Evolutionary conservation across 2,329 filamentous ascomycete species (phyloP).

Genomic region (Fusarium sp.): DNA sequence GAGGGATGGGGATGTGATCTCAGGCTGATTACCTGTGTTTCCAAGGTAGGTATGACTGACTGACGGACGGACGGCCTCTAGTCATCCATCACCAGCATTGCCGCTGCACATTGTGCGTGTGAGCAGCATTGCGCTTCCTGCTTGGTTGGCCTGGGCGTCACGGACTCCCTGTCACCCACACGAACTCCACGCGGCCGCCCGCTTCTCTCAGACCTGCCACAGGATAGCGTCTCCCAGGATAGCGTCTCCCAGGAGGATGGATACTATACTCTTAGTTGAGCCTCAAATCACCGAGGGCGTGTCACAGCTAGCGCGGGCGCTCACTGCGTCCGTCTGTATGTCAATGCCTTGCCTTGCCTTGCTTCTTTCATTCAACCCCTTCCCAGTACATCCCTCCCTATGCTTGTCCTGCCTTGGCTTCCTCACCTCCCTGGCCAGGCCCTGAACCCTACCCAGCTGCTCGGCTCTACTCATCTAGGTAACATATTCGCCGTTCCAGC

Average conservation of each 20-base stretch:
- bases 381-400: neutral
- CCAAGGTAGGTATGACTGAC: neutral
- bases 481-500: constrained; percentile 11
- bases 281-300: constrained; percentile 33
- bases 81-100: neutral
- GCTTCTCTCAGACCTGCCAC: neutral
- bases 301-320: constrained; percentile 16
- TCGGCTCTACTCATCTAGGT: constrained; percentile 19
- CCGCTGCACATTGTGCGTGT: neutral
- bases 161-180: neutral
- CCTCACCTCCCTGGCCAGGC: neutral
- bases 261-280: constrained; percentile 30
- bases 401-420: neutral
- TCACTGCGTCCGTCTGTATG: neutral
- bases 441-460: constrained; percentile 17
- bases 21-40: neutral
- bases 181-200: neutral
- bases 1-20: neutral
- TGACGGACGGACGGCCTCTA: neutral
- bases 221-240: too few relatives aligned
- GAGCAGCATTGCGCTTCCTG: neutral
- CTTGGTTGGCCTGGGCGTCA: neutral
- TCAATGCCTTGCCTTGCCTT: neutral
- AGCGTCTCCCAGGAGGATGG: constrained; percentile 18
- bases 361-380: neutral